A percentile compares a stretch with the other conserved stretches of the same genome.
Conservation (phyloP, 306 rosid species). For the Pueraria montana region DNA sequence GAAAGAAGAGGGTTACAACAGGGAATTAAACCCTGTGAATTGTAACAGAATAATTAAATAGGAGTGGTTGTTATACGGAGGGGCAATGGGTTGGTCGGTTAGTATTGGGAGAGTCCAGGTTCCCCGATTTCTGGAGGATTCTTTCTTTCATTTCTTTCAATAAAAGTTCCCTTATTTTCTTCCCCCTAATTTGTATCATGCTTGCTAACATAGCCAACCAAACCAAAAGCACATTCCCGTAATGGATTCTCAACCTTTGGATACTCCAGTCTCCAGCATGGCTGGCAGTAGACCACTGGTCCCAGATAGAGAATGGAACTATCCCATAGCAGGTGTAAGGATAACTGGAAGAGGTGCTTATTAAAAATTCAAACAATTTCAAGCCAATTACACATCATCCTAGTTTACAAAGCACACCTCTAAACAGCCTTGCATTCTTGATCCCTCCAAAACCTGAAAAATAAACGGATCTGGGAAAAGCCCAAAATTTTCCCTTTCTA, state of each 20-base stretch:
- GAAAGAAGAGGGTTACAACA: not conserved
- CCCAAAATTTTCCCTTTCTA: not conserved
- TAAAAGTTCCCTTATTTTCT: not conserved
- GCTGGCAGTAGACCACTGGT: not conserved
- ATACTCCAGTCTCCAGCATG: slow-evolving; percentile 6
- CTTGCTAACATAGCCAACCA: not conserved
- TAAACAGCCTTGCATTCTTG: slow-evolving; percentile 1
- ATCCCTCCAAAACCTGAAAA: slow-evolving; percentile 16
- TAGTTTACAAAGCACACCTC: not conserved
- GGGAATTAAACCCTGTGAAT: not conserved
- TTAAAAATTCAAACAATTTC: not conserved
- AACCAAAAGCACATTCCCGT: not conserved
- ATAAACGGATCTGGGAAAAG: not conserved
- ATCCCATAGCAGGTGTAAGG: slow-evolving; percentile 14
- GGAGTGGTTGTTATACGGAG: not conserved
- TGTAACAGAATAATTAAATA: not conserved
- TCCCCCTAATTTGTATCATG: not conserved
- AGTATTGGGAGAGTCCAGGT: not conserved
- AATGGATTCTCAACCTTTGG: not conserved
- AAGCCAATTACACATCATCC: not conserved
- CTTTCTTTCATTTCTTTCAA: not conserved
- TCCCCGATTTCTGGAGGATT: not conserved
- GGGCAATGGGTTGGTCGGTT: not conserved
- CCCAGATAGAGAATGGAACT: not conserved
- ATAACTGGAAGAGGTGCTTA: not conserved